These are phyloP conservation scores for Ceratopteris richardii DNA, from an alignment of 75 land plant species.

Conservation along the genomic window DNA sequence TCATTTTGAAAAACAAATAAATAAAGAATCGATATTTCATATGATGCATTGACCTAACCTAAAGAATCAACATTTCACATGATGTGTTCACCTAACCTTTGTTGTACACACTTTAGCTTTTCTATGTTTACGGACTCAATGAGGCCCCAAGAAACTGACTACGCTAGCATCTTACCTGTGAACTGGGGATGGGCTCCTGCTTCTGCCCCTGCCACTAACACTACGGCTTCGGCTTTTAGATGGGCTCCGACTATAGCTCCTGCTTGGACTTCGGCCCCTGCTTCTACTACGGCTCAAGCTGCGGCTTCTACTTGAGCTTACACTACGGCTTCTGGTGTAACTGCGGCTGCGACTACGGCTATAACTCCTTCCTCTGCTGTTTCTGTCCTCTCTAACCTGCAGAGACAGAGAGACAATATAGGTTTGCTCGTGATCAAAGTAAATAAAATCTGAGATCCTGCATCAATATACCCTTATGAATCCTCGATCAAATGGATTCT, in stretches of 20 bases:
- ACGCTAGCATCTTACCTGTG: background rate
- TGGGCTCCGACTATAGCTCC: slow-evolving; percentile 39
- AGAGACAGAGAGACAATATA: background rate
- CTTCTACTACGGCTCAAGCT: slow-evolving; percentile 21
- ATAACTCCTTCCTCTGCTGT: slow-evolving; percentile 31
- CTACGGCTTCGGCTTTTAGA: slow-evolving; percentile 17
- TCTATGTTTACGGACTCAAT: too few species aligned
- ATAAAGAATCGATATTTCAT: too few species aligned
- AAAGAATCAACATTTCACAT: too few species aligned
- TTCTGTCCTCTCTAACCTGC: slow-evolving; percentile 40
- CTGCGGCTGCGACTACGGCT: slow-evolving; percentile 53
- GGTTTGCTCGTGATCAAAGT: background rate
- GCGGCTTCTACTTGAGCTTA: slow-evolving; percentile 23
- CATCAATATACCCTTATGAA: slow-evolving; percentile 54
- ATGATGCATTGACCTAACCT: too few species aligned
- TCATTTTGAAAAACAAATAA: too few species aligned
- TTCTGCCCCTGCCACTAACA: slow-evolving; percentile 24
- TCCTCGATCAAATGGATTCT: slow-evolving; percentile 66
- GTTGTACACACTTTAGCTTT: too few species aligned
- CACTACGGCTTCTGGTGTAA: slow-evolving; percentile 38
- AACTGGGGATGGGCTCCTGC: slow-evolving; percentile 3
- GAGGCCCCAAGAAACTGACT: too few species aligned
- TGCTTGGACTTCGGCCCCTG: slow-evolving; percentile 1
- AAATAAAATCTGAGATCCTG: slow-evolving; percentile 16
- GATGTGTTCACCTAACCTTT: too few species aligned